phyloP scores from a whole-genome alignment of 139 green algal species.

The Bryopsis sp. region DNA sequence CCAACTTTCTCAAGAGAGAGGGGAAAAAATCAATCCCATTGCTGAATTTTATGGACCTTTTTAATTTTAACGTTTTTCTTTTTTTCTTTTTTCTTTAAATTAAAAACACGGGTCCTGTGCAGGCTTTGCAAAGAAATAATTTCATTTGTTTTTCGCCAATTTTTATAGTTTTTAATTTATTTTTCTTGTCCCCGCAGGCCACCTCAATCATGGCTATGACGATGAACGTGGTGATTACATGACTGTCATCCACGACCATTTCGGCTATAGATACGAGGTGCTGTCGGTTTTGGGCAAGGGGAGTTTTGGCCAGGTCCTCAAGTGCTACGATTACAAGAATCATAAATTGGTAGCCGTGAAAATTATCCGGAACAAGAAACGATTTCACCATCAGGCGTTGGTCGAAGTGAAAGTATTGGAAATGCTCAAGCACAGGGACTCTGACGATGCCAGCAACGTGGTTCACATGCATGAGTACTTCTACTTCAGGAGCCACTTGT shows the following conservation, averaged over 20 bases:
- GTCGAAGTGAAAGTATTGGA: conserved; percentile 74
- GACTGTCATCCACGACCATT: conserved; percentile 56
- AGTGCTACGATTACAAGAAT: conserved; percentile 75
- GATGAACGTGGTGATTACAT: conserved; percentile 74
- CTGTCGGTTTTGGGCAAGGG: conserved; percentile 62
- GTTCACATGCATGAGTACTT: conserved; percentile 69
- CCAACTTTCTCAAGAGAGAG: no score
- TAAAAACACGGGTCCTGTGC: no score
- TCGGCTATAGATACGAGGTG: conserved; percentile 63
- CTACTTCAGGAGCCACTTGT: conserved; percentile 77
- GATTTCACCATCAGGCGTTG: conserved; percentile 72
- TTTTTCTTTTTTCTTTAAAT: no score
- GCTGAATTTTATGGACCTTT: no score
- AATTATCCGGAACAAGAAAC: conserved; percentile 84
- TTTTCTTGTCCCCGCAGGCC: conserved; percentile 13
- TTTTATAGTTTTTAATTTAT: background rate
- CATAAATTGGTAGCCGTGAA: conserved; percentile 60
- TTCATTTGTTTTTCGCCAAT: no score
- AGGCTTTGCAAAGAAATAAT: no score
- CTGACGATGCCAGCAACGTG: conserved; percentile 46
- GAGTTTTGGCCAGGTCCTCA: conserved; percentile 76
- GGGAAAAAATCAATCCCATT: no score
- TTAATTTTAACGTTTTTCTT: no score
- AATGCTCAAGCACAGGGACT: conserved; percentile 31
- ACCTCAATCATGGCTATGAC: conserved; percentile 61